phyloP scores from a whole-genome alignment of 768 basidiomycete genomes.

The Flagelloscypha sp. region DNA sequence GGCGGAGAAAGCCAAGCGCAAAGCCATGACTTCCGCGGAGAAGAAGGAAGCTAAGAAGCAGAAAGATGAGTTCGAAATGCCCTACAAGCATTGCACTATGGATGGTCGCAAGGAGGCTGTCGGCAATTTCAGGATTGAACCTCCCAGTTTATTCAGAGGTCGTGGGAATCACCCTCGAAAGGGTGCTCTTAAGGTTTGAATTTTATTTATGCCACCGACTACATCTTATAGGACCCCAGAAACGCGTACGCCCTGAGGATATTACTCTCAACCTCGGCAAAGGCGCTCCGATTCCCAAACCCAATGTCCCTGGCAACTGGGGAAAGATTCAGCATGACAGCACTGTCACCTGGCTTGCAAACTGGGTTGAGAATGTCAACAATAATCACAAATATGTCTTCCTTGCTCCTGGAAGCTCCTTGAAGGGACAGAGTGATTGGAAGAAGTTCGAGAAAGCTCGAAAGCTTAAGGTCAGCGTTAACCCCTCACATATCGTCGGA shows the following conservation, averaged over 20 bases:
- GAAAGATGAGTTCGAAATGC: conserved; percentile 77
- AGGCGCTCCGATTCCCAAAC: conserved; percentile 64
- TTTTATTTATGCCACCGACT: conserved; percentile 3
- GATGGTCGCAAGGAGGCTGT: conserved; percentile 97
- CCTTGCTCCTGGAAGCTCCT: conserved; percentile 91
- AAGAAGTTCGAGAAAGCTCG: conserved; percentile 97
- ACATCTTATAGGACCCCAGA: conserved; percentile 31
- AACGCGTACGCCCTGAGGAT: conserved; percentile 87
- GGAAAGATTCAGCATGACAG: conserved; percentile 83
- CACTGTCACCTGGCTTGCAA: conserved; percentile 97
- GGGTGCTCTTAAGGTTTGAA: conserved; percentile 80
- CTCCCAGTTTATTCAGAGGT: conserved; percentile 95
- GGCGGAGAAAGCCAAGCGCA: conserved; percentile 87
- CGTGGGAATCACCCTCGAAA: conserved; percentile 99
- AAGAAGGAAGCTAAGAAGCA: conserved; percentile 88
- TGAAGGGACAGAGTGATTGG: conserved; percentile 98
- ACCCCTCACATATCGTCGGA: not conserved
- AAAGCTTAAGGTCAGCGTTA: conserved; percentile 73
- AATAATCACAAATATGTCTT: conserved; percentile 96
- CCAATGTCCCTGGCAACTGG: conserved; percentile 91
- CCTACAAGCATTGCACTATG: conserved; percentile 78
- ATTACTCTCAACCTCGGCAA: conserved; percentile 93
- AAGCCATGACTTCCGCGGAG: conserved; percentile 71
- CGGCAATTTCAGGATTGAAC: conserved; percentile 97
- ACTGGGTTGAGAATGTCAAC: conserved; percentile 98